Percentiles rank a stretch among this genome's conserved stretches.
These are phyloP conservation scores for Spergularia marina DNA, from an alignment of 148 eudicot species.

Conservation along the genomic window DNA sequence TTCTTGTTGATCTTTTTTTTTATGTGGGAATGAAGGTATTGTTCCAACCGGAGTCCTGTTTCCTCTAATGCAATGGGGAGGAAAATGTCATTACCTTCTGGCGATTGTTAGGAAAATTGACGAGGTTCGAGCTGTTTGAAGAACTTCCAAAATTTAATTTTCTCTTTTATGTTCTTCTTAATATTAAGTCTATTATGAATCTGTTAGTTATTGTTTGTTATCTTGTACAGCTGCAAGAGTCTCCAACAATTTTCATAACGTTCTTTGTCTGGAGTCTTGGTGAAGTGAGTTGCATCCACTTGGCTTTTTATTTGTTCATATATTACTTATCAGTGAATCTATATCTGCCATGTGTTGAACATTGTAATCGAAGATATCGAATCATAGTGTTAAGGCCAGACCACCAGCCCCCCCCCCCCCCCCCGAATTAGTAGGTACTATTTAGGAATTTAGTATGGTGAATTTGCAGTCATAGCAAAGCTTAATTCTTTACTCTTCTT, in stretches of 20 bases:
- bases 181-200: background rate
- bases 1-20: background rate
- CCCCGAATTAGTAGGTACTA: background rate
- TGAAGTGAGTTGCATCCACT: slow-evolving; percentile 48
- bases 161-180: background rate
- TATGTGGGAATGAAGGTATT: slow-evolving; percentile 46
- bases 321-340: background rate
- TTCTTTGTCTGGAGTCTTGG: slow-evolving; percentile 71
- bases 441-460: background rate
- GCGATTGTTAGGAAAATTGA: slow-evolving; percentile 55
- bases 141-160: background rate
- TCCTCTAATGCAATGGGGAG: slow-evolving; percentile 94
- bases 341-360: background rate
- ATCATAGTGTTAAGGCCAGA: background rate
- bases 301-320: background rate
- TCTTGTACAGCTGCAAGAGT: slow-evolving; percentile 55
- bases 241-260: slow-evolving; percentile 67
- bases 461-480: background rate
- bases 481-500: too few relatives aligned
- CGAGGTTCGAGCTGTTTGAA: slow-evolving; percentile 43
- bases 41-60: slow-evolving; percentile 84
- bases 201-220: background rate
- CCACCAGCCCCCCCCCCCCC: background rate
- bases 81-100: slow-evolving; percentile 68
- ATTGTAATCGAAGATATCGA: background rate